Base-by-base conservation (phyloP, 1,284 basidiomycete genomes). In the Tetrapyrgos nigripes region DNA sequence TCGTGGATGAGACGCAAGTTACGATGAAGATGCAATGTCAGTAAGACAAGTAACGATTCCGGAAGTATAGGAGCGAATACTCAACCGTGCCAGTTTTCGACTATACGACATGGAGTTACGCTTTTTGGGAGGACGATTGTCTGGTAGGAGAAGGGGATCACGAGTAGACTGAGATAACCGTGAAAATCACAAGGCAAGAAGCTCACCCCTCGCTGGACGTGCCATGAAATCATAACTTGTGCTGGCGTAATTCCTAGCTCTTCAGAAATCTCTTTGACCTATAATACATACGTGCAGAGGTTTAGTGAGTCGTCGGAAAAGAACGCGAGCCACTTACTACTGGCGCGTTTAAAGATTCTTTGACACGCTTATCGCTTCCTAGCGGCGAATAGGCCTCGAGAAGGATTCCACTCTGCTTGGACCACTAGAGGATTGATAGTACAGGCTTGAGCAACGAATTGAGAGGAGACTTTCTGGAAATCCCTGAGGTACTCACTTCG, bases 371-470 rank as follows among this genome's bases (percentile, higher is more conserved):
- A 59, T 74, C 82, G 70, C 85, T 87, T 63, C 94, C 91, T 3
- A 93, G 81, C 9, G 91, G 92, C 43, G 91, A 92, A 75, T 93
- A 93, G 21, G 90, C 89, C 68, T 93, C 85, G n/a, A 92, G 81
- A 9, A 91, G 77, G 49, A 93, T 72, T 43, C 79, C 77, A 62
- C 90, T 81, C 57, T 86, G 81, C 71, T 83, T 84, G 1, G 85
- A 76, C 86, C 86, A 90, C 82, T 86, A 50, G 17, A 21, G 37
- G 24, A 19, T 10, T 8, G 21, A 4, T n/a, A 44, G 17, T 23
- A 24, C 13, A 17, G 19, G 40, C 29, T 28, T 14, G 31, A 33
- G 8, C 9, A 33, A n/a, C 44, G 44, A 40, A 9, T 24, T 43
- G n/a, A 5, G 44, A 28, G 13, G 54, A 81, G 58, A 44, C 33